Conservation (phyloP, 129 eudicot species). For the Smallanthus sonchifolius region DNA sequence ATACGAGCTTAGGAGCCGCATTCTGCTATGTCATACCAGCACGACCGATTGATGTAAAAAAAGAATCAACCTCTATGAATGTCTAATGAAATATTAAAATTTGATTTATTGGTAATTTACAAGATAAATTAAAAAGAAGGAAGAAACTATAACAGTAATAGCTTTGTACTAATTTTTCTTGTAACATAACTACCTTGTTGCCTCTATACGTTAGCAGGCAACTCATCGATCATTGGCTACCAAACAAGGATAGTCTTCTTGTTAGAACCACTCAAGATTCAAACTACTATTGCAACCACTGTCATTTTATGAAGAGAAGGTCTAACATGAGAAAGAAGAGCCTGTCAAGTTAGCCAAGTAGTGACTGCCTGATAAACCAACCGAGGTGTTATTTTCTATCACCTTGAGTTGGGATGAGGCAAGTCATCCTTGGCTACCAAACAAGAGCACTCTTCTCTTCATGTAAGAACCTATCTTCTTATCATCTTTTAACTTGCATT, state of each 20-base stretch:
- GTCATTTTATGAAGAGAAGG: constrained; percentile 1
- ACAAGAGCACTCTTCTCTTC: constrained; percentile 21
- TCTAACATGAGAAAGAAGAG: constrained; percentile 31
- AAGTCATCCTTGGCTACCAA: constrained; percentile 35
- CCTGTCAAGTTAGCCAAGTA: constrained; percentile 24
- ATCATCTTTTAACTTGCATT: background rate
- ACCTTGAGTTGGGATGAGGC: constrained; percentile 23
- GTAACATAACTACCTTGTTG: no score
- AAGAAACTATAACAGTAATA: no score
- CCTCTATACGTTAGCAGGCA: background rate
- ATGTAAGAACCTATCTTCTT: constrained; percentile 20
- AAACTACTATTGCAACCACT: background rate
- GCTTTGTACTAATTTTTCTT: no score
- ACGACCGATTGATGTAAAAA: no score
- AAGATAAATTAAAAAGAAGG: no score
- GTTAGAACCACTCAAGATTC: background rate
- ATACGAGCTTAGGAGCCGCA: background rate
- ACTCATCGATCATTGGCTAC: background rate
- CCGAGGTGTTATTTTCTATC: constrained; percentile 11
- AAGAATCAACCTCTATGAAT: no score
- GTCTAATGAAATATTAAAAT: no score
- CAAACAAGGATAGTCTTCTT: background rate
- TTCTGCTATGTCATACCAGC: background rate
- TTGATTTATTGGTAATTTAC: no score
- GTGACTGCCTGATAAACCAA: constrained; percentile 18